A percentile compares a stretch with the other conserved stretches of the same genome.
phyloP scores from a whole-genome alignment of 1,284 basidiomycete genomes.

The Ustilago cynodontis region DNA sequence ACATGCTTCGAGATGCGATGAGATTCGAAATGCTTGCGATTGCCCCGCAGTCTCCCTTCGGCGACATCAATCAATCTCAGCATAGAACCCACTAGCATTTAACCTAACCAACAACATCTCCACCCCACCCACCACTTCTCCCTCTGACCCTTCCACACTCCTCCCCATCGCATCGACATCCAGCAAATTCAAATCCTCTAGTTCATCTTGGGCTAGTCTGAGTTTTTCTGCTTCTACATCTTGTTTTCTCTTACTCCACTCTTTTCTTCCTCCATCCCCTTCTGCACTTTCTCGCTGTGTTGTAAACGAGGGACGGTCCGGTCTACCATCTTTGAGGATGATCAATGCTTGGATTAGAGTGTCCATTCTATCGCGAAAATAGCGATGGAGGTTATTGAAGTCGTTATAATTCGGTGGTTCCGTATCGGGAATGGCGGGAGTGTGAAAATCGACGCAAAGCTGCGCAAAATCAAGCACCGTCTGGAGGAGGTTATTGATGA shows the following conservation, averaged over 20 bases:
- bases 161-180: constrained; percentile 25
- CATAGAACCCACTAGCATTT: constrained; percentile 43
- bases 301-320: neutral
- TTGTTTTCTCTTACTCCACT: constrained; percentile 24
- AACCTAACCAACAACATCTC: constrained; percentile 34
- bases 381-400: constrained; percentile 19
- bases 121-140: constrained; percentile 15
- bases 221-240: constrained; percentile 40
- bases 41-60: neutral
- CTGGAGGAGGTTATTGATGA: constrained; percentile 43
- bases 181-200: constrained; percentile 34
- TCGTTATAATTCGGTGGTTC: constrained; percentile 30
- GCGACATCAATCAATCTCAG: constrained; percentile 21
- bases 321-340: constrained; percentile 30
- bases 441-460: constrained; percentile 39
- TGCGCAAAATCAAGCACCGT: constrained; percentile 45
- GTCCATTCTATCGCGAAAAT: constrained; percentile 27
- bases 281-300: neutral
- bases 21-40: neutral
- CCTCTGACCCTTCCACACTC: constrained; percentile 7
- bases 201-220: constrained; percentile 29
- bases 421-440: constrained; percentile 2
- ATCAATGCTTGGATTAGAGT: constrained; percentile 35
- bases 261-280: neutral
- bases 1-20: neutral